Percentiles rank a stretch among this genome's conserved stretches.
Evolutionary conservation across 2,329 filamentous ascomycete genomes (phyloP).

Genomic region (Ascochyta lentis): DNA sequence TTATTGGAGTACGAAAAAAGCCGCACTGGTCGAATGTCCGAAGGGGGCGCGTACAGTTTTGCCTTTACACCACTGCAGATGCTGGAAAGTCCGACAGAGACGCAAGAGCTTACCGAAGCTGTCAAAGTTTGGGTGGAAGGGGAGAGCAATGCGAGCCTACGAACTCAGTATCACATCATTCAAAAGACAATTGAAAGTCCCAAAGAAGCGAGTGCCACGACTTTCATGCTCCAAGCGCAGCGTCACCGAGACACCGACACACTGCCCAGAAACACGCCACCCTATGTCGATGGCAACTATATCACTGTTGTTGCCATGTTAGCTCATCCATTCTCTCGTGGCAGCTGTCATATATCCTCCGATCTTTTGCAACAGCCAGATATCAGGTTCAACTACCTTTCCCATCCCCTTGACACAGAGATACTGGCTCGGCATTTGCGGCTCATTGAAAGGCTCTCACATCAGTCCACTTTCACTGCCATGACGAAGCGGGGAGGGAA

Average conservation of each 20-base stretch:
- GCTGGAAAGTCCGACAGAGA: slow-evolving; percentile 21
- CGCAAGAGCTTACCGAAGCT: slow-evolving; percentile 15
- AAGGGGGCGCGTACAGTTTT: slow-evolving; percentile 29
- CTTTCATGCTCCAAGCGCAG: slow-evolving; percentile 23
- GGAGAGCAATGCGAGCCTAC: slow-evolving; percentile 10
- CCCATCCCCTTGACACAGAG: slow-evolving; percentile 54
- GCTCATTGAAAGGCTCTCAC: slow-evolving; percentile 42
- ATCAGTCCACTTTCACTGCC: slow-evolving; percentile 14
- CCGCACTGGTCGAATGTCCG: slow-evolving; percentile 23
- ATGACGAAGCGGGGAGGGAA: slow-evolving; percentile 17
- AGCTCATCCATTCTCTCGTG: slow-evolving; percentile 52
- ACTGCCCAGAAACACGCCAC: slow-evolving; percentile 16
- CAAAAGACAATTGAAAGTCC: slow-evolving; percentile 22
- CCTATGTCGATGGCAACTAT: slow-evolving; percentile 24
- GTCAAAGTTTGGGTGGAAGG: slow-evolving; percentile 8
- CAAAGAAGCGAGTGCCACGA: slow-evolving; percentile 26
- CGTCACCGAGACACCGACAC: slow-evolving; percentile 16
- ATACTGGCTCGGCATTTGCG: slow-evolving; percentile 47
- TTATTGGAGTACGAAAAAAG: slow-evolving; percentile 21
- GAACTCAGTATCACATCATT: slow-evolving; percentile 21
- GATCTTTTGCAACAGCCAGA: slow-evolving; percentile 39
- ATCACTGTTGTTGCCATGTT: slow-evolving; percentile 22
- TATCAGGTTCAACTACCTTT: slow-evolving; percentile 53
- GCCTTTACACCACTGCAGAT: slow-evolving; percentile 30
- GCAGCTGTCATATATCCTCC: slow-evolving; percentile 49